Base-by-base conservation (phyloP, 2,329 filamentous ascomycete species). In the Chaetomium sp. region DNA sequence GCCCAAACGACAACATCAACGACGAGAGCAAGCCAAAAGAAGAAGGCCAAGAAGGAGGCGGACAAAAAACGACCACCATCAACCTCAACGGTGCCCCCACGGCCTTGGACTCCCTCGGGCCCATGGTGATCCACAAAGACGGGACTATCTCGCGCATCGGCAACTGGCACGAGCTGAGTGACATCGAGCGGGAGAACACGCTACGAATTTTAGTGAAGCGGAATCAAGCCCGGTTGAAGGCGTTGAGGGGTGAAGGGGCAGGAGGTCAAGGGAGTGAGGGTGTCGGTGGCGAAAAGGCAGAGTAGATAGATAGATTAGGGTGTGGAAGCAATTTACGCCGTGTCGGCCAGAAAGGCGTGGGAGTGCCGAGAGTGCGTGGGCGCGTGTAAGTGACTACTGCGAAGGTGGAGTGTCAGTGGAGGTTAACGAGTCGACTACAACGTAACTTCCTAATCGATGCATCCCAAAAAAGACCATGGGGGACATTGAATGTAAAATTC, bases 141-240 rank as follows among this genome's bases (percentile, higher is more conserved):
- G 88, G 88, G 19, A 84, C 84, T 7, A 69, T 90, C 62, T 84
- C 83, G 55, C 79, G 87, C 37, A 87, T 91, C 63, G 72, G 78
- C 38, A 91, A 91, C 69, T 91, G 87, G 87, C 75, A 73, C 7
- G 74, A 84, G 61, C 89, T 91, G 87, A 79, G 80, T 2, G 81
- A 82, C 33, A 76, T 82, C 6, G 87, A 91, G 75, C 77, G 75
- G 67, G 71, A 80, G 67, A 87, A 83, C 65, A 88, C 87, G 40
- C 61, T 90, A 67, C 76, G 83, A 46, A 72, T 89, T 48, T 66
- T 91, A 62, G 81, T 82, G 8, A 86, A 81, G 76, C 75, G 88
- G 66, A 91, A 91, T 67, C 77, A 85, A 72, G 62, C 77, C 65
- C 73, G 87, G 11, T 67, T 86, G 61, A 81, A 78, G 49, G 76